Conservation (phyloP, 352 stramenopile species). For the Globisporangium lucens region DNA sequence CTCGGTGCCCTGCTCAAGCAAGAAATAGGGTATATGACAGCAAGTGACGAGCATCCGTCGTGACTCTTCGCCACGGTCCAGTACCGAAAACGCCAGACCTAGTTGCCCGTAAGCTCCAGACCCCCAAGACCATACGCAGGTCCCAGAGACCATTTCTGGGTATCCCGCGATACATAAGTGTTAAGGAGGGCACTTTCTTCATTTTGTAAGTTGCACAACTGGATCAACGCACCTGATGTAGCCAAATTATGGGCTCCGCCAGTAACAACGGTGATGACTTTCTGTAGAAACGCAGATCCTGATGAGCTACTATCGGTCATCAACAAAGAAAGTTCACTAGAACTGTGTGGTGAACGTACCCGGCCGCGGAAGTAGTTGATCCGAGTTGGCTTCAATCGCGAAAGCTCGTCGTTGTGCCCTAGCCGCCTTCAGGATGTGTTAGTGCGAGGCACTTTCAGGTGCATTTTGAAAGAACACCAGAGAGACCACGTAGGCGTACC, state of each 20-base stretch:
- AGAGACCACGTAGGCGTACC: constrained; percentile 27
- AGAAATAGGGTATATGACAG: not conserved
- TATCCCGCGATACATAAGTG: not conserved
- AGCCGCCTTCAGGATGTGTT: constrained; percentile 35
- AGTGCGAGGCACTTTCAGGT: not conserved
- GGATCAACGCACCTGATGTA: constrained; percentile 37
- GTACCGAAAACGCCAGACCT: constrained; percentile 22
- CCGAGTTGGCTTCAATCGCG: constrained; percentile 55
- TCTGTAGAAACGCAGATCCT: constrained; percentile 28
- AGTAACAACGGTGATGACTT: constrained; percentile 55
- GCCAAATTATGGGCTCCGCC: constrained; percentile 70
- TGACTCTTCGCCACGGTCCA: no score
- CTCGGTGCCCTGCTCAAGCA: constrained; percentile 44
- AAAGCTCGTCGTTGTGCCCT: constrained; percentile 57
- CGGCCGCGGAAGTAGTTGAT: constrained; percentile 68
- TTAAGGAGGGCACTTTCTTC: not conserved
- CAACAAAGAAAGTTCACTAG: not conserved
- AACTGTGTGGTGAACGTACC: constrained; percentile 21
- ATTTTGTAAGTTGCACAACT: not conserved
- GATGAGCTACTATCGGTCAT: not conserved
- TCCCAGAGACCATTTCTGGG: constrained; percentile 48
- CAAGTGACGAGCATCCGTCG: not conserved
- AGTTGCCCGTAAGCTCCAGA: constrained; percentile 60
- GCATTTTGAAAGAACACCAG: not conserved
- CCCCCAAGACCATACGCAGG: constrained; percentile 77